phyloP scores from a whole-genome alignment of 2,329 filamentous ascomycete genomes.

The Aureobasidium melanogenum region DNA sequence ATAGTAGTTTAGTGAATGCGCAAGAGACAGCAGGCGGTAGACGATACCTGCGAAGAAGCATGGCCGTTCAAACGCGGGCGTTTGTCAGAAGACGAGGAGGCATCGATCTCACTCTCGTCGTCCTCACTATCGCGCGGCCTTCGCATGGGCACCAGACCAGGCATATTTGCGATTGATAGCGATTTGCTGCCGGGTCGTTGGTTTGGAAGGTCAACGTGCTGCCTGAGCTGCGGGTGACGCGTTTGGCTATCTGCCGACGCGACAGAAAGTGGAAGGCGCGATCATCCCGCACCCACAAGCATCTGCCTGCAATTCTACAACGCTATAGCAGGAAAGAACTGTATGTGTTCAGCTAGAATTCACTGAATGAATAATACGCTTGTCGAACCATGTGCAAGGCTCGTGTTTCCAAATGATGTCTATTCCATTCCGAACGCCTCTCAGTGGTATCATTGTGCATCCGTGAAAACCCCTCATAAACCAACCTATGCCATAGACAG shows the following conservation, averaged over 20 bases:
- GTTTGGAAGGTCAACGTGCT: background rate
- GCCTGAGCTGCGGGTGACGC: background rate
- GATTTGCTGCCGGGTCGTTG: background rate
- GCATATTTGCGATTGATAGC: constrained; percentile 2
- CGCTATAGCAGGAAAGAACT: background rate
- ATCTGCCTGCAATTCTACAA: background rate
- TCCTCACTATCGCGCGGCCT: background rate
- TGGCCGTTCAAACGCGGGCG: constrained; percentile 8
- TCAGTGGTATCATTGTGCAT: constrained; percentile 1
- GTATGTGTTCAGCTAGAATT: background rate
- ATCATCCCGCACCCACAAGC: background rate
- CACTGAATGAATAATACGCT: background rate
- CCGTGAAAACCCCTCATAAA: background rate
- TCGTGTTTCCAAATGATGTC: background rate
- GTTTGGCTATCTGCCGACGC: background rate
- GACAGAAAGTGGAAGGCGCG: background rate
- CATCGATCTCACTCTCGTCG: background rate
- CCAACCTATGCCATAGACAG: background rate
- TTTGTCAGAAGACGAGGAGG: constrained; percentile 7
- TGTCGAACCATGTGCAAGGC: background rate
- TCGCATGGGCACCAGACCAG: constrained; percentile 6
- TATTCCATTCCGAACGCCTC: background rate
- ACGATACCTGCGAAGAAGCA: background rate
- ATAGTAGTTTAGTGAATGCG: background rate
- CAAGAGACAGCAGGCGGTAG: background rate